Evolutionary conservation across 2,329 filamentous ascomycete species (phyloP).

Genomic region (Trichoderma sp.): DNA sequence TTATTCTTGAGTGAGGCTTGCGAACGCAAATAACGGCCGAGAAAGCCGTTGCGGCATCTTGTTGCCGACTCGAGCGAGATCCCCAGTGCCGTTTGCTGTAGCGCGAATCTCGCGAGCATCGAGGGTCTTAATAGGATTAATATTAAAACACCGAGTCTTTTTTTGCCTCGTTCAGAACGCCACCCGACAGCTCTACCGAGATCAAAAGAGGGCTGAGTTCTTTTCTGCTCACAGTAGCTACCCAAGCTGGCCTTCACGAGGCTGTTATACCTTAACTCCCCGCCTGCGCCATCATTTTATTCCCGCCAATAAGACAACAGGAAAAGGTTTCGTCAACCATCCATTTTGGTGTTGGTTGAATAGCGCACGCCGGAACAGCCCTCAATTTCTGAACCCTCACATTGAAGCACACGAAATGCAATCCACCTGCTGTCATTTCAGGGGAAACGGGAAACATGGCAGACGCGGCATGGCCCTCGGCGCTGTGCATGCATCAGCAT

Average conservation of each 20-base stretch:
- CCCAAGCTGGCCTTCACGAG: neutral
- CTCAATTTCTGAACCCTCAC: neutral
- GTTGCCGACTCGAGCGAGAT: neutral
- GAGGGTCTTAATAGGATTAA: neutral
- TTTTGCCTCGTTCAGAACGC: neutral
- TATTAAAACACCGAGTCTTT: neutral
- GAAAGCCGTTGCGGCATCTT: neutral
- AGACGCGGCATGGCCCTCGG: constrained; percentile 4
- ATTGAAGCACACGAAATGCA: neutral
- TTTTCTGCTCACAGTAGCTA: neutral
- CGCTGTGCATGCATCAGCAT: constrained; percentile 9
- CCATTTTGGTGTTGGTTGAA: neutral
- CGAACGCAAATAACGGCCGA: neutral
- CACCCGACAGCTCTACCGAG: neutral
- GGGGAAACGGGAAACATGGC: neutral
- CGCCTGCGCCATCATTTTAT: neutral
- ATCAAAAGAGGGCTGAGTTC: neutral
- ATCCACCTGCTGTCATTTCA: neutral
- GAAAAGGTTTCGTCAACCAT: neutral
- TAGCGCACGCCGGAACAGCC: neutral
- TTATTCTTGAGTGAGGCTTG: neutral
- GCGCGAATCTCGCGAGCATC: neutral
- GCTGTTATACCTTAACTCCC: neutral
- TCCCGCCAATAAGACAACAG: neutral
- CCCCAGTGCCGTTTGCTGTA: neutral